These are phyloP conservation scores for Umbilicus rupestris DNA, from an alignment of 164 flowering plant species.

Conservation along the genomic window DNA sequence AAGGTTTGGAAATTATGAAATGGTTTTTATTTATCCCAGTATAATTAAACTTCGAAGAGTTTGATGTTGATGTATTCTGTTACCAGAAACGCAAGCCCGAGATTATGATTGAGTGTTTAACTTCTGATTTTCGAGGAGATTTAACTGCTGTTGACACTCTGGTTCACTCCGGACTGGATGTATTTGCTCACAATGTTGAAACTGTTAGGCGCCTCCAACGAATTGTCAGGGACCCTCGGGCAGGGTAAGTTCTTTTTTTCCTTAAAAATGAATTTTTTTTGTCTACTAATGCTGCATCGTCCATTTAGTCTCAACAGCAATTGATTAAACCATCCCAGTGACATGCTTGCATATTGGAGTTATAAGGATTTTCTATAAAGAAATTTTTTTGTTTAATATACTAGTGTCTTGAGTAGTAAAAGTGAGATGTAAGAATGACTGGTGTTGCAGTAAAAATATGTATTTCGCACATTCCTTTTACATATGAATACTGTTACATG, in stretches of 20 bases:
- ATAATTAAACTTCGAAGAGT: neutral
- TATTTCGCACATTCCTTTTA: too few species aligned
- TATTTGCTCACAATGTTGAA: slow-evolving; percentile 93
- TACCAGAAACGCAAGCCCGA: slow-evolving; percentile 77
- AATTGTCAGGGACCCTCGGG: slow-evolving; percentile 87
- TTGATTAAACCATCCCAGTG: neutral
- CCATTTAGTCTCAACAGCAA: neutral
- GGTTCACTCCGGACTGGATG: slow-evolving; percentile 83
- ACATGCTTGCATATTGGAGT: neutral
- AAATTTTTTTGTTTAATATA: neutral
- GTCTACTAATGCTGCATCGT: neutral
- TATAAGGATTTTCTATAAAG: neutral
- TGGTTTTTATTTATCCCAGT: neutral
- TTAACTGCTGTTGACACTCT: slow-evolving; percentile 56
- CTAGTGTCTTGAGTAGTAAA: too few species aligned
- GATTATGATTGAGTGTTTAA: slow-evolving; percentile 89
- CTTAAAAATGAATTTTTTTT: too few species aligned
- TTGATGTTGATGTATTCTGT: neutral
- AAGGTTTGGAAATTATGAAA: slow-evolving; percentile 38
- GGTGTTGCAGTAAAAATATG: too few species aligned
- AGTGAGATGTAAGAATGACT: too few species aligned
- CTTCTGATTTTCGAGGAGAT: slow-evolving; percentile 93
- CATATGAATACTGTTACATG: neutral
- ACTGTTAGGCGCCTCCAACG: slow-evolving; percentile 90
- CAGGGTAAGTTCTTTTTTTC: slow-evolving; percentile 50